Evolutionary conservation across 2,329 filamentous ascomycete species (phyloP).

Genomic region (Drechslerella stenobrocha): DNA sequence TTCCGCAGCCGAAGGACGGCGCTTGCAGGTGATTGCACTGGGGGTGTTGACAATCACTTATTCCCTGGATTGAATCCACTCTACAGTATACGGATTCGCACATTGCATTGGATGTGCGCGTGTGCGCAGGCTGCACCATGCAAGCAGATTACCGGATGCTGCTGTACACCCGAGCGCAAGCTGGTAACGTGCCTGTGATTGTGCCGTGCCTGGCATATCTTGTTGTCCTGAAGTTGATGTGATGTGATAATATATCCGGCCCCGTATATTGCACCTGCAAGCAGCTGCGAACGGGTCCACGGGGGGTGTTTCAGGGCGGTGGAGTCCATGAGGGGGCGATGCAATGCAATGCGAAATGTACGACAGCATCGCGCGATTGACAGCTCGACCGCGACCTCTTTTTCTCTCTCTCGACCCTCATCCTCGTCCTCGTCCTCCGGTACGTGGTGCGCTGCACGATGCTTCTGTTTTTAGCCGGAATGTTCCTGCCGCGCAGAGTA

Average conservation of each 20-base stretch:
- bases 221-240: no score
- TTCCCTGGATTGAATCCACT: neutral
- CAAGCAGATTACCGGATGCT: no score
- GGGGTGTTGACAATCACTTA: neutral
- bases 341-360: neutral
- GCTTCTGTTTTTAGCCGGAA: slow-evolving; percentile 7
- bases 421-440: no score
- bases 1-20: slow-evolving; percentile 33
- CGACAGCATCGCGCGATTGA: slow-evolving; percentile 48
- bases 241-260: no score
- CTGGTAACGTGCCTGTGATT: no score
- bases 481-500: no score
- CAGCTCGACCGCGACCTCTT: neutral
- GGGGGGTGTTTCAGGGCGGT: slow-evolving; percentile 42
- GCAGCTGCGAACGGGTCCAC: no score
- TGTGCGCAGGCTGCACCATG: no score
- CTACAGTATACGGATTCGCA: neutral
- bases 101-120: neutral
- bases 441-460: neutral
- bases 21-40: neutral
- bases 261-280: no score
- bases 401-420: neutral
- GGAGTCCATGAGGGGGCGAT: slow-evolving; percentile 13
- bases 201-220: no score
- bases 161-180: no score